Percentiles rank a stretch among this genome's conserved stretches.
Evolutionary conservation across 257 asterid genomes (phyloP).

Genomic region (Salvia splendens): DNA sequence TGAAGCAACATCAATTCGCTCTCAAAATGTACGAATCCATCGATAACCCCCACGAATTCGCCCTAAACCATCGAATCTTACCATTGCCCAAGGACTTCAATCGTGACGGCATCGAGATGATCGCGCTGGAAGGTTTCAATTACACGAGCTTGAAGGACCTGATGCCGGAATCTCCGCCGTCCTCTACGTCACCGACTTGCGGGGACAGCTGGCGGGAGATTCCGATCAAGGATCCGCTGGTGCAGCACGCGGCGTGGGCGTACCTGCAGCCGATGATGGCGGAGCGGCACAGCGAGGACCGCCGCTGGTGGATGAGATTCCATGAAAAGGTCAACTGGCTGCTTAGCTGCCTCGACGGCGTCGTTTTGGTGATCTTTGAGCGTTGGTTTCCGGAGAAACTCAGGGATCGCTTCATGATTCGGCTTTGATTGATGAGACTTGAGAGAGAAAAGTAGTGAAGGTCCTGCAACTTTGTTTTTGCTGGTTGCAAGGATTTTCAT

Average conservation of each 20-base stretch:
- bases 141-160: constrained; percentile 73
- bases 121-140: constrained; percentile 8
- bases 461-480: not conserved
- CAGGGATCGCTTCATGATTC: constrained; percentile 4
- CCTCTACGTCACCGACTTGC: constrained; percentile 26
- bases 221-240: constrained; percentile 62
- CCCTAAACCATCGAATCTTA: not conserved
- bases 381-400: constrained; percentile 9
- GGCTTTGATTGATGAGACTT: not conserved
- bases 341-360: constrained; percentile 48
- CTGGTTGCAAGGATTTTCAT: not conserved
- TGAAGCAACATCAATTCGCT: not conserved
- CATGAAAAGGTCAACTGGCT: constrained; percentile 30
- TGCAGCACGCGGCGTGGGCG: constrained; percentile 81
- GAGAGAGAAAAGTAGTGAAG: constrained; percentile 12
- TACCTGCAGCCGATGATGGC: constrained; percentile 57
- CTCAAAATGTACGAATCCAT: constrained; percentile 16
- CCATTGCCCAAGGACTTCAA: constrained; percentile 15
- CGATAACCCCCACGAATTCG: constrained; percentile 2
- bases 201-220: constrained; percentile 56
- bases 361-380: constrained; percentile 32
- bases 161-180: constrained; percentile 40
- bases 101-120: constrained; percentile 26
- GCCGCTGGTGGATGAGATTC: constrained; percentile 32
- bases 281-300: constrained; percentile 11